Evolutionary conservation across 1,284 basidiomycete genomes (phyloP).

Genomic region (Heterobasidion irregulare): DNA sequence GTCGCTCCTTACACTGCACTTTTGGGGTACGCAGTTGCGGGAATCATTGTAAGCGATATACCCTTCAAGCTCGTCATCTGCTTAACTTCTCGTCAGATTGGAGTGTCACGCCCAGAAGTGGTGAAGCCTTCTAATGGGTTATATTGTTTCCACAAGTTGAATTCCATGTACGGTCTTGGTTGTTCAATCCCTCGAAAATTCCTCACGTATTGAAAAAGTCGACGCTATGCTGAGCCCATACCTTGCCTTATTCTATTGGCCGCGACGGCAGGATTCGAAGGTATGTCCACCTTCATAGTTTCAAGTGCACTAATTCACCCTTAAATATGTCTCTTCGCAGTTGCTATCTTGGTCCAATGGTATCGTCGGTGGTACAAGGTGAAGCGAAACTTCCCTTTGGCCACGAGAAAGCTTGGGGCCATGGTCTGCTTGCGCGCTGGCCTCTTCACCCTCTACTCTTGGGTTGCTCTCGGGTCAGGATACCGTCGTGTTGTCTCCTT

Average conservation of each 20-base stretch:
- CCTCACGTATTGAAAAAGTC: slow-evolving; percentile 15
- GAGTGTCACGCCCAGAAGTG: slow-evolving; percentile 8
- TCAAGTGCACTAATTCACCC: slow-evolving; percentile 1
- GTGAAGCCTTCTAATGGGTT: slow-evolving; percentile 33
- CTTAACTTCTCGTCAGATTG: too few relatives aligned
- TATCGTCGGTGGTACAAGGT: slow-evolving; percentile 24
- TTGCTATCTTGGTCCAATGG: slow-evolving; percentile 27
- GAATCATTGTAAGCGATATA: neutral
- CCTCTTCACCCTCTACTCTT: slow-evolving; percentile 35
- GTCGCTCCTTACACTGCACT: slow-evolving; percentile 4
- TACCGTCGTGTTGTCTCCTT: neutral
- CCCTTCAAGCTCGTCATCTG: neutral
- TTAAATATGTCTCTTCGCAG: slow-evolving; percentile 15
- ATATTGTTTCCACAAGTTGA: slow-evolving; percentile 35
- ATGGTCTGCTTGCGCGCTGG: slow-evolving; percentile 23
- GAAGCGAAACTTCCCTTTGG: slow-evolving; percentile 34
- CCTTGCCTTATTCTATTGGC: slow-evolving; percentile 34
- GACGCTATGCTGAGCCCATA: slow-evolving; percentile 31
- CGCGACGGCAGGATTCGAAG: slow-evolving; percentile 35
- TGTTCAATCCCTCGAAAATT: slow-evolving; percentile 5
- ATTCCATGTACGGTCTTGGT: slow-evolving; percentile 27
- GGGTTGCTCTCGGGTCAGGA: slow-evolving; percentile 33
- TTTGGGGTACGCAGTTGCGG: slow-evolving; percentile 9
- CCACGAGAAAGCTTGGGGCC: slow-evolving; percentile 16
- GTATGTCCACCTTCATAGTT: slow-evolving; percentile 17